Base-by-base conservation (phyloP, 768 basidiomycete species). In the Lentinus tigrinus region DNA sequence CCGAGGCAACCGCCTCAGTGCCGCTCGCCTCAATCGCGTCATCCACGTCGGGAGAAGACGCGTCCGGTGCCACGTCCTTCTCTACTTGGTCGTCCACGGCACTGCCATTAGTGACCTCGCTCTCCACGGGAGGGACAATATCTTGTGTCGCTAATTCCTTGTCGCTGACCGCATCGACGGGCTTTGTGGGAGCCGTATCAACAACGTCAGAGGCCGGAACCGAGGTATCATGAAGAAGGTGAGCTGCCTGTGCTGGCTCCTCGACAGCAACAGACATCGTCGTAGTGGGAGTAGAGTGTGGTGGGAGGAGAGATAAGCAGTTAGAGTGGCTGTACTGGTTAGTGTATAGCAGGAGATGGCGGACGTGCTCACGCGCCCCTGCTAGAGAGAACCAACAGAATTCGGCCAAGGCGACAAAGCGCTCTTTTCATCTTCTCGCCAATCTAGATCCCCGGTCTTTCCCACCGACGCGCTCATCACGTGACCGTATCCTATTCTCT, bases 241-340 rank as follows among this genome's bases (percentile, higher is more conserved):
- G 48, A 3, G 57, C 27, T 52, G 57, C 39, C 52, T 58, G 63
- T 39, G 54, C 55, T 54, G 55, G 52, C 51, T 61, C 63, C 27
- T 59, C 63, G 53, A 65, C 50, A 52, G 58, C 60, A 55, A 62
- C 63, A 49, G 63, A 65, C 63, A 65, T 65, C 57, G 27, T 26
- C 21, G 42, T 51, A 21, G 10, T 36, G 31, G 54, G 50, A 40
- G 50, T 39, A 54, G 52, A 50, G 49, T 44, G 39, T 42, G 36
- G 37, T 28, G 47, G 44, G 52, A 43, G 55, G 38, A 31, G 23
- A 49, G 60, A 61, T 61, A 61, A 61, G 60, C 51, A 43, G 46
- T n/a, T n/a, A n/a, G 40, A 19, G 52, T 47, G 60, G 60, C 51
- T 56, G 60, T 57, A 49, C 47, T 38, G 47, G 39, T 9, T 42